phyloP scores from a whole-genome alignment of 2,329 filamentous ascomycete genomes.

The Aspergillus melleus region DNA sequence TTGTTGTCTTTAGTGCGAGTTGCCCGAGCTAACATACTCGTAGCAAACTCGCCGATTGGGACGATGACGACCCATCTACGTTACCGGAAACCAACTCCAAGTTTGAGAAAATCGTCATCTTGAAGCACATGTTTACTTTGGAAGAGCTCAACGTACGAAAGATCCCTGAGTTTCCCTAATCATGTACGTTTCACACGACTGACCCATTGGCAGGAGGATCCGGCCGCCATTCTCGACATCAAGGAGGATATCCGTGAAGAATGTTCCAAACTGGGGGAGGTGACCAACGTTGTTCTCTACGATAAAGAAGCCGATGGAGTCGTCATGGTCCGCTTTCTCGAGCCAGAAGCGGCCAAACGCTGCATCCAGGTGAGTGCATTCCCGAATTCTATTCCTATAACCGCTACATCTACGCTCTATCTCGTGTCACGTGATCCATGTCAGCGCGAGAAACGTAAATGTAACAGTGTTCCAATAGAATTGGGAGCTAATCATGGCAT shows the following conservation, averaged over 20 bases:
- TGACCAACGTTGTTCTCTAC: constrained; percentile 89
- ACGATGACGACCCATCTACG: constrained; percentile 74
- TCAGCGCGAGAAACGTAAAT: no score
- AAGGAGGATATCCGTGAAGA: constrained; percentile 93
- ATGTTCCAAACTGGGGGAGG: constrained; percentile 78
- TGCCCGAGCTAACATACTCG: constrained; percentile 1
- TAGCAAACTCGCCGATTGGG: constrained; percentile 92
- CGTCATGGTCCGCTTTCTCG: constrained; percentile 78
- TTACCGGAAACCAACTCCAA: constrained; percentile 57
- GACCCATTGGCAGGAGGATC: constrained; percentile 61
- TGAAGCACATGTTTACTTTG: constrained; percentile 92
- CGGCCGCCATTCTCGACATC: constrained; percentile 80
- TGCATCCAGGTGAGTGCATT: constrained; percentile 59
- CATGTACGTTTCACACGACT: constrained; percentile 8
- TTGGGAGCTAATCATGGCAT: not conserved
- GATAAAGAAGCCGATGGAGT: constrained; percentile 84
- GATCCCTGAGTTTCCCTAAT: not conserved
- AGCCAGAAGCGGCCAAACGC: constrained; percentile 66
- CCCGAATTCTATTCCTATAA: not conserved
- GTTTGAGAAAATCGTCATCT: constrained; percentile 79
- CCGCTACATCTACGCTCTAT: no score
- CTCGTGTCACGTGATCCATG: no score
- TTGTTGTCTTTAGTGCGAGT: not conserved
- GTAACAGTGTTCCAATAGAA: not conserved
- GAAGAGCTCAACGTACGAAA: constrained; percentile 66